phyloP scores from a whole-genome alignment of 1,284 basidiomycete genomes.

The Sporisorium graminicola region DNA sequence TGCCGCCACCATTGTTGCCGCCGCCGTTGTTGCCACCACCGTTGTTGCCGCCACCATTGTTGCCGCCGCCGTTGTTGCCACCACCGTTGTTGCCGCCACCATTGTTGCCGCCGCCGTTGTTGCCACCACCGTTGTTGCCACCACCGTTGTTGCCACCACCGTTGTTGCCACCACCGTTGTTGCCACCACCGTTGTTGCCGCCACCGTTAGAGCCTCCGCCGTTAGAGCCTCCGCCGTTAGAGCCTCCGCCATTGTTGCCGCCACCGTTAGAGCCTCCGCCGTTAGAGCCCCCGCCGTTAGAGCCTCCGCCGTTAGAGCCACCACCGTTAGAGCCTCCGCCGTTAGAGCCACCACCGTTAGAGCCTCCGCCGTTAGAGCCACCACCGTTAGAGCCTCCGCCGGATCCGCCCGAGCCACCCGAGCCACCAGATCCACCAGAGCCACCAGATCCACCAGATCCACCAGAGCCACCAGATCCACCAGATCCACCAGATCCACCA shows the following conservation, averaged over 20 bases:
- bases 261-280: conserved; percentile 7
- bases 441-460: background rate
- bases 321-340: conserved; percentile 7
- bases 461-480: background rate
- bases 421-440: conserved; percentile 5
- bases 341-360: conserved; percentile 3
- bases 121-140: background rate
- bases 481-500: conserved; percentile 11
- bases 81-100: background rate
- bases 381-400: background rate
- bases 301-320: background rate
- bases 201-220: conserved; percentile 7
- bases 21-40: conserved; percentile 1
- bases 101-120: background rate
- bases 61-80: background rate
- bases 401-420: background rate
- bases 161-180: conserved; percentile 6
- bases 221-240: background rate
- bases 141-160: conserved; percentile 2
- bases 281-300: background rate
- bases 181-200: background rate
- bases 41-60: background rate
- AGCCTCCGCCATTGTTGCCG: background rate
- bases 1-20: background rate
- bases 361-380: background rate